Percentiles rank a stretch among this genome's conserved stretches.
These are phyloP conservation scores for Scleroderma citrinum DNA, from an alignment of 768 basidiomycete species.

Conservation along the genomic window DNA sequence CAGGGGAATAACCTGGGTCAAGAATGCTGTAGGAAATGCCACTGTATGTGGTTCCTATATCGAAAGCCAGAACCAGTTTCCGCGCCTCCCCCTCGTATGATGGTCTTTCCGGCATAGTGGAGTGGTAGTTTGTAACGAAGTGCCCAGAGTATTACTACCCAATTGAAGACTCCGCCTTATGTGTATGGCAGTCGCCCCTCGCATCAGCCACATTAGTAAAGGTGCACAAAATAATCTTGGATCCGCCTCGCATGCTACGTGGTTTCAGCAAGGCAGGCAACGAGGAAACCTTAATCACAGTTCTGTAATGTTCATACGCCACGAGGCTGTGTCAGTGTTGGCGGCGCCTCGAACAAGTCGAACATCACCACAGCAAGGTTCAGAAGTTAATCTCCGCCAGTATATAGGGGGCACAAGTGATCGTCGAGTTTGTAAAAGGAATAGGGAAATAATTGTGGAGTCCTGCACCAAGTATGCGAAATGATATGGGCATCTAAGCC, in stretches of 20 bases:
- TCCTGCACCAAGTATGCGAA: neutral
- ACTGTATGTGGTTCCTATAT: conserved; percentile 48
- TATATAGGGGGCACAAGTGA: too few relatives aligned
- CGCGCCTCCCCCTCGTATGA: conserved; percentile 37
- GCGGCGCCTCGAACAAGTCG: too few relatives aligned
- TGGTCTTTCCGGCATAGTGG: conserved; percentile 24
- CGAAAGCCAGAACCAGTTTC: conserved; percentile 45
- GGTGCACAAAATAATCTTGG: neutral
- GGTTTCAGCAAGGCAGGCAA: conserved; percentile 11
- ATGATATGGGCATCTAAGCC: too few relatives aligned
- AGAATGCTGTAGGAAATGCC: conserved; percentile 40
- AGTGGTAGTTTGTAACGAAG: neutral
- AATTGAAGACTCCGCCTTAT: neutral
- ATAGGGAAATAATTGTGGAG: too few relatives aligned
- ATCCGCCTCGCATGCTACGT: conserved; percentile 4
- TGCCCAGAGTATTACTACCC: neutral
- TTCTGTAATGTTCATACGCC: conserved; percentile 5
- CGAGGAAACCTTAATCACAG: conserved; percentile 5
- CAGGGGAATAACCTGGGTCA: conserved; percentile 23
- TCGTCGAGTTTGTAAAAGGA: too few relatives aligned
- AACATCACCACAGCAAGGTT: neutral
- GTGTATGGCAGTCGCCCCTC: neutral
- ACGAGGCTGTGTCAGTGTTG: too few relatives aligned
- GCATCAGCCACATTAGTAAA: neutral
- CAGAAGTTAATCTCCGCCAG: neutral